These are phyloP conservation scores for Gynostemma pentaphyllum DNA, from an alignment of 306 rosid genomes.

Conservation along the genomic window DNA sequence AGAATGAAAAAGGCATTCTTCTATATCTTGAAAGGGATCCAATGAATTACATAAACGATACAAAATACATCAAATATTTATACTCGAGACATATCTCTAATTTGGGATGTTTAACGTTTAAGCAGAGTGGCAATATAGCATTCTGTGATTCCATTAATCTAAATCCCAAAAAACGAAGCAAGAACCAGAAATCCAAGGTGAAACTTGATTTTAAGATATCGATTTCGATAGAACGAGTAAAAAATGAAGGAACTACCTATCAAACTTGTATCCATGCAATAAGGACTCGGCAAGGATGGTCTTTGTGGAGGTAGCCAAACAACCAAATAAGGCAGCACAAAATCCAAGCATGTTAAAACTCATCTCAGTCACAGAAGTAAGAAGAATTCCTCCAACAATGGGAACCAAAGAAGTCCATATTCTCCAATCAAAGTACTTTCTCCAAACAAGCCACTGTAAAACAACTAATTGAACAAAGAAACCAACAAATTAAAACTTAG, in stretches of 20 bases:
- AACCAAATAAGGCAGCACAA: constrained; percentile 95
- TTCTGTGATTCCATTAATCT: neutral
- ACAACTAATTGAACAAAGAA: constrained; percentile 33
- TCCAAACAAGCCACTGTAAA: constrained; percentile 94
- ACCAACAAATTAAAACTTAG: neutral
- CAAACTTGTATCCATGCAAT: constrained; percentile 92
- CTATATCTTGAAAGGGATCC: neutral
- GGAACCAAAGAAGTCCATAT: constrained; percentile 91
- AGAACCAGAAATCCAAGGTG: neutral
- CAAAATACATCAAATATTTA: neutral
- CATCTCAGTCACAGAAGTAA: constrained; percentile 86
- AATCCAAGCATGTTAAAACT: constrained; percentile 88
- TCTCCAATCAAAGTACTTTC: constrained; percentile 83
- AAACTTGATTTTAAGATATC: neutral
- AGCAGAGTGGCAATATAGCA: neutral
- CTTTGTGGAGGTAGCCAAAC: constrained; percentile 95
- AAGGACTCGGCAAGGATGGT: constrained; percentile 92
- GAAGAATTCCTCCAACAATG: constrained; percentile 98
- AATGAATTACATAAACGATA: neutral
- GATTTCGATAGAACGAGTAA: neutral
- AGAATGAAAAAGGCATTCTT: neutral
- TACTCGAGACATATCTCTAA: neutral
- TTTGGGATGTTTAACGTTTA: neutral
- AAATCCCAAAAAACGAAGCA: constrained; percentile 5
- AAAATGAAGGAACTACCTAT: constrained; percentile 32